Conservation (phyloP, 2,329 filamentous ascomycete species). For the Lecanicillium sp. region DNA sequence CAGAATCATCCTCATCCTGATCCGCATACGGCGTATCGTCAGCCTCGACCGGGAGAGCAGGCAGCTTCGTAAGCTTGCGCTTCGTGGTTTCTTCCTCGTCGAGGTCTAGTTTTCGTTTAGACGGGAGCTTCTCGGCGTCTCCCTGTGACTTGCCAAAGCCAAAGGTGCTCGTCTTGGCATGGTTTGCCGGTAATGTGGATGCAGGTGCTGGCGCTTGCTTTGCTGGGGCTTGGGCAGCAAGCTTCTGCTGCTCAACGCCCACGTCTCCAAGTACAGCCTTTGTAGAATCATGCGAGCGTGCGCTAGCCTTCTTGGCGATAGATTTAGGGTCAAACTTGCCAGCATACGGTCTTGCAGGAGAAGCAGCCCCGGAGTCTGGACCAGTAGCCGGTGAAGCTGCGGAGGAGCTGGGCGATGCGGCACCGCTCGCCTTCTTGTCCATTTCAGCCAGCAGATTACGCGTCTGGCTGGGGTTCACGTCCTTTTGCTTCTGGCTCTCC, state of each 20-base stretch:
- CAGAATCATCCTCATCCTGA: slow-evolving; percentile 63
- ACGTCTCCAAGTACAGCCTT: slow-evolving; percentile 41
- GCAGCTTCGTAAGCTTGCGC: slow-evolving; percentile 86
- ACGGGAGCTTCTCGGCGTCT: slow-evolving; percentile 58
- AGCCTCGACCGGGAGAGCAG: slow-evolving; percentile 62
- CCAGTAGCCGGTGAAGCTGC: slow-evolving; percentile 40
- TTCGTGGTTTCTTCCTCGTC: slow-evolving; percentile 82
- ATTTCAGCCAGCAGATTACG: slow-evolving; percentile 64
- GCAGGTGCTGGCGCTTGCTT: slow-evolving; percentile 28
- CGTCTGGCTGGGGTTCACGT: slow-evolving; percentile 56
- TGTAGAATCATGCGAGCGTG: slow-evolving; percentile 45
- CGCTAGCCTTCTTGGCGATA: slow-evolving; percentile 70
- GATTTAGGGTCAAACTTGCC: slow-evolving; percentile 84
- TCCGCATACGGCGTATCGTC: slow-evolving; percentile 54
- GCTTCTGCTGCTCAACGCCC: slow-evolving; percentile 28
- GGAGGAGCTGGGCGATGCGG: slow-evolving; percentile 32
- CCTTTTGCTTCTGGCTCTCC: slow-evolving; percentile 64
- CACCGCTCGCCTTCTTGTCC: slow-evolving; percentile 57
- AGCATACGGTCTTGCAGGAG: slow-evolving; percentile 54
- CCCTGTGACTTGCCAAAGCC: slow-evolving; percentile 64
- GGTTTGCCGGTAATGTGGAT: slow-evolving; percentile 57
- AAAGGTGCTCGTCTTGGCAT: slow-evolving; percentile 73
- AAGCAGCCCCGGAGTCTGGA: slow-evolving; percentile 33
- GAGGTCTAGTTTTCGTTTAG: slow-evolving; percentile 72
- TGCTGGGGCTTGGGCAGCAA: slow-evolving; percentile 19